Conservation (phyloP, 148 eudicot genomes). For the Rhododendron simsii region DNA sequence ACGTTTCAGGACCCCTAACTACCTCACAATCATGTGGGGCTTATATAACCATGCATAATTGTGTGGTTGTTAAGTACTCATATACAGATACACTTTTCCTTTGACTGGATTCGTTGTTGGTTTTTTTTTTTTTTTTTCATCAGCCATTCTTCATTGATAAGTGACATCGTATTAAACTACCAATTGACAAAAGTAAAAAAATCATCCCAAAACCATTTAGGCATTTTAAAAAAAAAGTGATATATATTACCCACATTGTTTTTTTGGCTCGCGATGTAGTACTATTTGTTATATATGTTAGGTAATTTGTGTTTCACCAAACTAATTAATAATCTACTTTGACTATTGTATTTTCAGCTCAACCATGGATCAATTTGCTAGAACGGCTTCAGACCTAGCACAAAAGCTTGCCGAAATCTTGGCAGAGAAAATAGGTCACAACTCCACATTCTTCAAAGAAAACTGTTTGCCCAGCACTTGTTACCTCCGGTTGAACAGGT, state of each 20-base stretch:
- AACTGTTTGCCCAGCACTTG: conserved; percentile 60
- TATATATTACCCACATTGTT: not conserved
- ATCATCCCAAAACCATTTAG: not conserved
- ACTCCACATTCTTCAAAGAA: conserved; percentile 39
- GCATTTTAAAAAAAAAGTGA: not conserved
- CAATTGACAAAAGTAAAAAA: too few relatives aligned
- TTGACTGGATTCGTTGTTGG: too few relatives aligned
- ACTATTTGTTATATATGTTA: not conserved
- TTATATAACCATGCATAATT: too few relatives aligned
- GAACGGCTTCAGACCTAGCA: conserved; percentile 49
- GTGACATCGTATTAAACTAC: not conserved
- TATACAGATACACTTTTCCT: too few relatives aligned
- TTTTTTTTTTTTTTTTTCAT: not conserved
- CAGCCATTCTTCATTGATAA: not conserved
- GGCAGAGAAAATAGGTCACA: conserved; percentile 47
- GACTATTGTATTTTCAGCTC: conserved; percentile 29
- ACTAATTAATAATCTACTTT: not conserved
- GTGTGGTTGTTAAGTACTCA: too few relatives aligned
- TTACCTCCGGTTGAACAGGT: conserved; percentile 77
- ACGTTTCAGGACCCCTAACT: too few relatives aligned
- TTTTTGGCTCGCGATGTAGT: not conserved
- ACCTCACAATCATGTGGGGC: too few relatives aligned
- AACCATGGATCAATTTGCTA: conserved; percentile 57
- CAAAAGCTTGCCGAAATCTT: conserved; percentile 57
- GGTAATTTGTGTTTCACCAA: not conserved